Conservation (phyloP, 2,329 filamentous ascomycete species). For the Daldinia sp. region DNA sequence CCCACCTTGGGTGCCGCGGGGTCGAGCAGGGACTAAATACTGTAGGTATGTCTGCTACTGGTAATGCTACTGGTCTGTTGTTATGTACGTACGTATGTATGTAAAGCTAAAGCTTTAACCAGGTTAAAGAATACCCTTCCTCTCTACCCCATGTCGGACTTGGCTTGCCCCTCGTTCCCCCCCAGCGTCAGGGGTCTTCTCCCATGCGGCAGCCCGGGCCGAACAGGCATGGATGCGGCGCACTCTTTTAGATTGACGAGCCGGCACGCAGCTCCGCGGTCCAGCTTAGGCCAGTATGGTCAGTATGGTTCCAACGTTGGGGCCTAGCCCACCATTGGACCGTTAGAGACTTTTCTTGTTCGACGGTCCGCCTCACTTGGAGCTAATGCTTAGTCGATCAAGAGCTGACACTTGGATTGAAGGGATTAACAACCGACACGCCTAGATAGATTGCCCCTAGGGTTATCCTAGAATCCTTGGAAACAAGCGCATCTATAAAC, state of each 20-base stretch:
- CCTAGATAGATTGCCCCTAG: constrained; percentile 33
- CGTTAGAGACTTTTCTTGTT: constrained; percentile 18
- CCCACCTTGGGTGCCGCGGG: constrained; percentile 49
- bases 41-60: not conserved
- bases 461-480: constrained; percentile 3
- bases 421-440: constrained; percentile 20
- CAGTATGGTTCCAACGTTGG: constrained; percentile 3
- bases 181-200: constrained; percentile 36
- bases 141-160: constrained; percentile 13
- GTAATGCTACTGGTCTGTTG: not conserved
- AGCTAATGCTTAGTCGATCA: constrained; percentile 27
- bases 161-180: constrained; percentile 28
- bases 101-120: constrained; percentile 17
- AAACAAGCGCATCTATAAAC: not conserved
- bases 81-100: constrained; percentile 12
- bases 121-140: constrained; percentile 13
- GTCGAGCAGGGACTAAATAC: constrained; percentile 48
- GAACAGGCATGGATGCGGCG: constrained; percentile 47
- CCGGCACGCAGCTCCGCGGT: constrained; percentile 50
- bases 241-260: constrained; percentile 50
- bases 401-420: constrained; percentile 35
- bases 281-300: constrained; percentile 19
- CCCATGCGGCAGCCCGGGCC: constrained; percentile 51
- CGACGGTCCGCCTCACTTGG: constrained; percentile 47
- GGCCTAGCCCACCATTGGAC: constrained; percentile 30